Evolutionary conservation across 768 basidiomycete genomes (phyloP), one percentile per base, ranked within the genome.

Genomic region (Boletus patriciae): DNA sequence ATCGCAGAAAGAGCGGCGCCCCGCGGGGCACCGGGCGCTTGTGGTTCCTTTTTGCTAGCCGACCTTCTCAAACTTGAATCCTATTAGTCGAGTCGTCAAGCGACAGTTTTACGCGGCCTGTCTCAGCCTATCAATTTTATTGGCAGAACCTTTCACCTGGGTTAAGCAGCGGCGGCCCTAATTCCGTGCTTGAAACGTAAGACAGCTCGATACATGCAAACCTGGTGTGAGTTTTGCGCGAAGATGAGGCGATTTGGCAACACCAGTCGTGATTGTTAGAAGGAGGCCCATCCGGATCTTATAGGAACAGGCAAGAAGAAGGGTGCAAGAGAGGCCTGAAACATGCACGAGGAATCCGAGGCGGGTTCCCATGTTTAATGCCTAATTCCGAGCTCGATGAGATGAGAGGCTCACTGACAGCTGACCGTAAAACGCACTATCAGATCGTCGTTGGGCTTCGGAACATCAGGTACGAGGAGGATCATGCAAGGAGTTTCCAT

Each of bases 321-420:
- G 21, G 6, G 19, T 13, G 49, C 38, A 58, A 42, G 55, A 34
- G 50, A 50, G 37, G 19, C n/a, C 25, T 59, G 55, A 51, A 59
- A 59, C 58, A 34, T 58, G 15, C 43, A 25, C 18, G 40, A 38
- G 19, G 23, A 37, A 41, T 43, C 19, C 15, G 43, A 38, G 25
- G n/a, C 49, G 49, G 40, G 23, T 41, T 37, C n/a, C 33, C 34
- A 42, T 37, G 15, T 13, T 37, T 37, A 31, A 31, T 3, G 31
- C 31, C 29, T 11, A 31, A 10, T 31, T 31, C 31, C 31, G 31
- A 31, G 31, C 10, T 11, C 31, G 31, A 31, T 31, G 31, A 31
- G 31, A 31, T 11, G 31, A 3, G 31, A 10, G 31, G 31, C 11
- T 31, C 31, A 10, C n/a, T n/a, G n/a, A n/a, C 29, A 31, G 29